A percentile compares a stretch with the other conserved stretches of the same genome.
Evolutionary conservation across 495 filamentous ascomycete species (phyloP).

Genomic region (Pyrenopolyporus hunteri): DNA sequence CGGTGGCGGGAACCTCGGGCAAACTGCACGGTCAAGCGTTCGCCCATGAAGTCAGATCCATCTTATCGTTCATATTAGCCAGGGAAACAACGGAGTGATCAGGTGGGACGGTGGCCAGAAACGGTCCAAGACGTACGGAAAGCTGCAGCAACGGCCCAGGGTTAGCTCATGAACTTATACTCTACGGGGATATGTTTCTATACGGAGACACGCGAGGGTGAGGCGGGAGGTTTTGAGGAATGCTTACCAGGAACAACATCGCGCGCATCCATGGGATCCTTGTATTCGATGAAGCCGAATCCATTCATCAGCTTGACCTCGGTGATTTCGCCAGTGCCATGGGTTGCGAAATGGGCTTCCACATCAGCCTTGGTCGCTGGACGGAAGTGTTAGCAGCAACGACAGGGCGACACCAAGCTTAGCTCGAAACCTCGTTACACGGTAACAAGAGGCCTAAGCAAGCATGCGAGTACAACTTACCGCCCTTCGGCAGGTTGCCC

Average conservation of each 20-base stretch:
- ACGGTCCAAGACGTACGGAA: slow-evolving; percentile 59
- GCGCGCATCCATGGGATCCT: slow-evolving; percentile 94
- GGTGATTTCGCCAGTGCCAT: slow-evolving; percentile 95
- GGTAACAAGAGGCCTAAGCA: slow-evolving; percentile 32
- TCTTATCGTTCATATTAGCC: slow-evolving; percentile 65
- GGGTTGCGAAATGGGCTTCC: slow-evolving; percentile 91
- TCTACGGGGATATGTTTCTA: neutral
- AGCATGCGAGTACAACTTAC: slow-evolving; percentile 65
- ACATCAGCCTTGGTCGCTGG: slow-evolving; percentile 95
- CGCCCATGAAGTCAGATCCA: slow-evolving; percentile 97
- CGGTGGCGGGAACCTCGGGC: slow-evolving; percentile 91
- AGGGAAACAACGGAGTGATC: slow-evolving; percentile 39
- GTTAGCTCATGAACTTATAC: slow-evolving; percentile 40
- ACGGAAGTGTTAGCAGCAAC: slow-evolving; percentile 36
- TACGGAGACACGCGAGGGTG: neutral
- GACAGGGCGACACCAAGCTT: slow-evolving; percentile 28
- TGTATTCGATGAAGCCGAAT: slow-evolving; percentile 99
- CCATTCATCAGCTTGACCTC: slow-evolving; percentile 99
- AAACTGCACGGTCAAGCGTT: slow-evolving; percentile 96
- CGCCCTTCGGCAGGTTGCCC: slow-evolving; percentile 95
- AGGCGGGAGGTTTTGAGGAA: too few relatives aligned
- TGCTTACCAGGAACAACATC: slow-evolving; percentile 93
- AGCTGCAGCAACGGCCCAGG: slow-evolving; percentile 48
- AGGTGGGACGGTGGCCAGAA: slow-evolving; percentile 39
- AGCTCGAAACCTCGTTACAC: slow-evolving; percentile 13